These are phyloP conservation scores for Botrytis pseudocinerea DNA, from an alignment of 2,329 filamentous ascomycete genomes.

Conservation along the genomic window DNA sequence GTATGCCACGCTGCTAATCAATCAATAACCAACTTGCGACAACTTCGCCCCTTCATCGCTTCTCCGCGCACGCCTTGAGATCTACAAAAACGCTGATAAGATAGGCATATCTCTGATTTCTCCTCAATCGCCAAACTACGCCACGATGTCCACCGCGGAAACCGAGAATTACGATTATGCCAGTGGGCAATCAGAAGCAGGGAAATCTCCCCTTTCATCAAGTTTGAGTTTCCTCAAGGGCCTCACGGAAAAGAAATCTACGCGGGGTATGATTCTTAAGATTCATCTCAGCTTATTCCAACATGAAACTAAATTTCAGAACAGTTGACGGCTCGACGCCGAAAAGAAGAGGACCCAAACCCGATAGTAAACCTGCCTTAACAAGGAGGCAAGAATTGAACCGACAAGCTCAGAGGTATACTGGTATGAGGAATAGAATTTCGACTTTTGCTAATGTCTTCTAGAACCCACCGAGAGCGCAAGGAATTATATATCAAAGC, in stretches of 20 bases:
- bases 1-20: slow-evolving; percentile 2
- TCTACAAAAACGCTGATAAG: slow-evolving; percentile 4
- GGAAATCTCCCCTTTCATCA: slow-evolving; percentile 43
- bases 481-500: slow-evolving; percentile 96
- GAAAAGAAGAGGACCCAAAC: slow-evolving; percentile 91
- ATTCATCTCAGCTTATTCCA: neutral
- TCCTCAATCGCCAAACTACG: neutral
- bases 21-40: neutral
- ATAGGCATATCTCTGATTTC: neutral
- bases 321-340: slow-evolving; percentile 74
- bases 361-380: slow-evolving; percentile 91
- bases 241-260: slow-evolving; percentile 71
- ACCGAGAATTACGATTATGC: slow-evolving; percentile 37
- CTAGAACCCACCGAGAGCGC: slow-evolving; percentile 90
- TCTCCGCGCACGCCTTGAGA: neutral
- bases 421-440: neutral
- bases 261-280: slow-evolving; percentile 59
- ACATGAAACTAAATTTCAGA: slow-evolving; percentile 21
- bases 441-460: slow-evolving; percentile 24
- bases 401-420: slow-evolving; percentile 88
- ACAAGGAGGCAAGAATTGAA: slow-evolving; percentile 93
- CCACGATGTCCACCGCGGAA: slow-evolving; percentile 36
- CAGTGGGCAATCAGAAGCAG: slow-evolving; percentile 39
- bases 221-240: slow-evolving; percentile 66
- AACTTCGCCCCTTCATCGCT: slow-evolving; percentile 9